Evolutionary conservation across 768 basidiomycete genomes (phyloP).

Genomic region (Pleurotus cornucopiae): DNA sequence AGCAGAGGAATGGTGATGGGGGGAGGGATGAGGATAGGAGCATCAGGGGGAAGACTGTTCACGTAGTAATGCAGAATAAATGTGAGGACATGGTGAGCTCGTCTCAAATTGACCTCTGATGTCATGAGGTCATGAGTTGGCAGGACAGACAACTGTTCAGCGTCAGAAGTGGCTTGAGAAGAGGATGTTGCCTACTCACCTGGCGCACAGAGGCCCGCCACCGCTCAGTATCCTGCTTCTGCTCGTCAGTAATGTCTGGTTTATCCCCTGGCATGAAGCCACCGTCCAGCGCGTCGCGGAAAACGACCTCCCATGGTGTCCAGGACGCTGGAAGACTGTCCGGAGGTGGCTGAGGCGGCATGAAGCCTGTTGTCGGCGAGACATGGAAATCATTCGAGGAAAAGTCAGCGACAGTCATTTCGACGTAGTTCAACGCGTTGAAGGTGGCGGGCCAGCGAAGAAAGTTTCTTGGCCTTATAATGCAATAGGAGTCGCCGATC

Average conservation of each 20-base stretch:
- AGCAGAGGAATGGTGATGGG: conserved; percentile 74
- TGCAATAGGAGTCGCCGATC: background rate
- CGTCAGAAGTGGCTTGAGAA: conserved; percentile 1
- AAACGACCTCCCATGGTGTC: conserved; percentile 59
- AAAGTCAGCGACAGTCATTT: conserved; percentile 22
- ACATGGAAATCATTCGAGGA: conserved; percentile 86
- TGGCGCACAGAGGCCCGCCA: conserved; percentile 44
- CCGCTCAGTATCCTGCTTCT: conserved; percentile 32
- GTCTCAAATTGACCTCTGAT: conserved; percentile 55
- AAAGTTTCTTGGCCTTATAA: background rate
- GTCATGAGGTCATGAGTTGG: conserved; percentile 37
- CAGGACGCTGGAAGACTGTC: conserved; percentile 51
- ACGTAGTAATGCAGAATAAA: conserved; percentile 79
- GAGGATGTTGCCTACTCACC: conserved; percentile 24
- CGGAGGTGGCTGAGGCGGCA: conserved; percentile 74
- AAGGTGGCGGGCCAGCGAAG: background rate
- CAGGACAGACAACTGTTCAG: conserved; percentile 48
- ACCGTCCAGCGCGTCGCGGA: conserved; percentile 39
- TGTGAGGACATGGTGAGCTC: conserved; percentile 70
- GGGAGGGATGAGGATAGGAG: conserved; percentile 60
- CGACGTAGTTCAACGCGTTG: background rate
- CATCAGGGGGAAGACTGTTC: conserved; percentile 52
- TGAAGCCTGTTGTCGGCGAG: conserved; percentile 86
- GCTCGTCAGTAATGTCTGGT: conserved; percentile 28
- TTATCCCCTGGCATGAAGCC: conserved; percentile 53